These are phyloP conservation scores for Pochonia chlamydosporia DNA, from an alignment of 2,329 filamentous ascomycete species.

Conservation along the genomic window DNA sequence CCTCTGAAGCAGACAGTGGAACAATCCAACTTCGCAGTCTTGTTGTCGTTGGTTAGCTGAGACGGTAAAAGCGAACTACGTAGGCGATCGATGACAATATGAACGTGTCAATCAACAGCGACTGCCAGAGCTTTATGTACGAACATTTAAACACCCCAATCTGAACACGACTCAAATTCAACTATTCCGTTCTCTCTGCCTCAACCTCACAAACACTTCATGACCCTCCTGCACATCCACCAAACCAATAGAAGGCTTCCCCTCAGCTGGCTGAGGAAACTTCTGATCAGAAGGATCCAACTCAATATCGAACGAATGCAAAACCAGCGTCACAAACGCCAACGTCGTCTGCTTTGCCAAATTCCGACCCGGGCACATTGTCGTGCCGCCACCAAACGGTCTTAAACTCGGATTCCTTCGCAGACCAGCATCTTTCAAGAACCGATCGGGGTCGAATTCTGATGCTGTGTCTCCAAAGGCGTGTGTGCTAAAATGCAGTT, in stretches of 20 bases:
- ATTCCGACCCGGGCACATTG: slow-evolving; percentile 19
- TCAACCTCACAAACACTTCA: no score
- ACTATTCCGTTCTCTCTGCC: no score
- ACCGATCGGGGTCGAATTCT: slow-evolving; percentile 12
- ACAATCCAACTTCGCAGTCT: no score
- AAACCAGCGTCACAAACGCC: slow-evolving; percentile 16
- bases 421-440: slow-evolving; percentile 12
- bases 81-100: no score
- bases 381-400: slow-evolving; percentile 22
- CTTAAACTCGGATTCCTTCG: slow-evolving; percentile 10
- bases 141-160: no score
- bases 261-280: neutral
- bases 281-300: neutral
- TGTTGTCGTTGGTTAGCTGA: no score
- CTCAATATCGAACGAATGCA: slow-evolving; percentile 12
- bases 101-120: no score
- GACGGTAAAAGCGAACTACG: no score
- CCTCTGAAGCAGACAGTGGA: no score
- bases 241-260: neutral
- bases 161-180: no score
- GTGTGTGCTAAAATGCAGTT: slow-evolving; percentile 16
- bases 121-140: no score
- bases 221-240: no score
- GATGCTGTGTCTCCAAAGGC: slow-evolving; percentile 11
- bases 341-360: slow-evolving; percentile 12